Percentiles rank a stretch among this genome's conserved stretches.
These are phyloP conservation scores for Diaporthe vexans DNA, from an alignment of 2,329 filamentous ascomycete species.

Conservation along the genomic window DNA sequence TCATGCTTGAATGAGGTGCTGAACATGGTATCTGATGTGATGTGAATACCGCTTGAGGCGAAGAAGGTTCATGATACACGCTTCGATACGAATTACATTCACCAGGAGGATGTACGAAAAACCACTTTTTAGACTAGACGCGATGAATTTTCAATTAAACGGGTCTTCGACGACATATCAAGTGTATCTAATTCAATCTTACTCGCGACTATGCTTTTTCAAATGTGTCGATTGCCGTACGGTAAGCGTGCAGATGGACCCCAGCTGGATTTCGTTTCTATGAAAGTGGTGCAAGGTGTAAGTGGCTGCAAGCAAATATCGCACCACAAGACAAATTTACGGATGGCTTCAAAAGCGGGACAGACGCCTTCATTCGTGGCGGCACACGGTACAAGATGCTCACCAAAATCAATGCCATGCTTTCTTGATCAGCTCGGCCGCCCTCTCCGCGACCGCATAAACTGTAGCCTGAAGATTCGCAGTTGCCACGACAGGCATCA, in stretches of 20 bases:
- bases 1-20: background rate
- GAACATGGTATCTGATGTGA: background rate
- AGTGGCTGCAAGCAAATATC: background rate
- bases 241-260: background rate
- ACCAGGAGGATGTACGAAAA: background rate
- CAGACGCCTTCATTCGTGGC: background rate
- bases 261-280: background rate
- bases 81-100: background rate
- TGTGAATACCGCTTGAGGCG: background rate
- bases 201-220: too few relatives aligned
- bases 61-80: background rate
- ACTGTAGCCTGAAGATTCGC: slow-evolving; percentile 18
- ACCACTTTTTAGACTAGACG: background rate
- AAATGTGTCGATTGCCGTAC: background rate
- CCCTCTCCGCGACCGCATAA: slow-evolving; percentile 5
- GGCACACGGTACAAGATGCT: background rate
- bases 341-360: too few relatives aligned
- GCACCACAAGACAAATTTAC: background rate
- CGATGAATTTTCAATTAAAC: background rate
- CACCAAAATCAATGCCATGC: background rate
- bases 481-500: slow-evolving; percentile 44
- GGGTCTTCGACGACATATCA: too few relatives aligned
- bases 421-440: slow-evolving; percentile 16
- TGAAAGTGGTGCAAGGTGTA: background rate
- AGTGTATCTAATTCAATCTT: background rate